Conservation (phyloP, 2,329 filamentous ascomycete genomes). For the Penicillium sp. region DNA sequence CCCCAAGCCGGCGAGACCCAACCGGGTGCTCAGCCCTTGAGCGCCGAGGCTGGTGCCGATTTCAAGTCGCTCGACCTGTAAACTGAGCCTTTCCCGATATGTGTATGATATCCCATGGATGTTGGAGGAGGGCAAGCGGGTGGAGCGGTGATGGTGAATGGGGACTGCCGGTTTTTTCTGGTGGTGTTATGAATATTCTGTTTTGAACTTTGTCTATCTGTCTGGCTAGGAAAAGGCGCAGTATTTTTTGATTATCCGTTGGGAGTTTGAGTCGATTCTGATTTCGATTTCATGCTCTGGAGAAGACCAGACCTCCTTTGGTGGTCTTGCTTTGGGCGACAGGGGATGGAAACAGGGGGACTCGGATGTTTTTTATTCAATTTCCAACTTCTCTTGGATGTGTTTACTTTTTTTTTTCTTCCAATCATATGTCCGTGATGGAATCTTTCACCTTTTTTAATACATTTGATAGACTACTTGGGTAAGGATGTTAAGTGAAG, state of each 20-base stretch:
- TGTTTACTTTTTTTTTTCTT: slow-evolving; percentile 28
- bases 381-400: slow-evolving; percentile 26
- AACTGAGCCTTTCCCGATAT: slow-evolving; percentile 23
- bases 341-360: slow-evolving; percentile 20
- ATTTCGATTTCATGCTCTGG: slow-evolving; percentile 22
- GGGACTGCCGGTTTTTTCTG: slow-evolving; percentile 11
- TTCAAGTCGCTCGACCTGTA: slow-evolving; percentile 52
- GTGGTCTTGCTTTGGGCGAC: slow-evolving; percentile 12
- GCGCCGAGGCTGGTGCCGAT: slow-evolving; percentile 47
- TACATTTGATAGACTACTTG: not conserved
- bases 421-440: slow-evolving; percentile 32
- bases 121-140: slow-evolving; percentile 22
- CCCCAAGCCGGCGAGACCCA: slow-evolving; percentile 39
- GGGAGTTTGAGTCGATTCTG: slow-evolving; percentile 31
- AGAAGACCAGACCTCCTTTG: slow-evolving; percentile 21
- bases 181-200: slow-evolving; percentile 35
- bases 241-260: slow-evolving; percentile 27
- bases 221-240: slow-evolving; percentile 41
- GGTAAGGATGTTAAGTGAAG: not conserved
- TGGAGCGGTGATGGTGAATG: slow-evolving; percentile 12
- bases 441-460: slow-evolving; percentile 10
- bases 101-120: slow-evolving; percentile 37
- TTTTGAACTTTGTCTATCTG: slow-evolving; percentile 25
- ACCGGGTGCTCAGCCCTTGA: slow-evolving; percentile 47
- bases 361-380: slow-evolving; percentile 13